Conservation (phyloP, 768 basidiomycete species). For the Suillus cothurnatus region DNA sequence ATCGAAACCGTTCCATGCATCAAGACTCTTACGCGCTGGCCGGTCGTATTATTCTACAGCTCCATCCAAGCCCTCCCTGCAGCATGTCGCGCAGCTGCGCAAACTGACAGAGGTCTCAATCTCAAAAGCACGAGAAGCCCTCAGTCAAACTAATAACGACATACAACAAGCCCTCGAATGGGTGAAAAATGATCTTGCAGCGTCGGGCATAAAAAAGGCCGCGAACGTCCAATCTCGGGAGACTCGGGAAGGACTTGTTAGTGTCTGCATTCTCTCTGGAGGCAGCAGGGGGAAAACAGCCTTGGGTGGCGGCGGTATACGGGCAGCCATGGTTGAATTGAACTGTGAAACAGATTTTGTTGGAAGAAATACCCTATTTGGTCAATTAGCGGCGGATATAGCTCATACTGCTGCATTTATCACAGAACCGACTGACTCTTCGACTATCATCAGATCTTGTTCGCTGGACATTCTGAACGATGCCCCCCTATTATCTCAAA, state of each 20-base stretch:
- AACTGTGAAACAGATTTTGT: conserved; percentile 99
- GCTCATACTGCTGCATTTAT: conserved; percentile 83
- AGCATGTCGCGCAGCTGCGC: conserved; percentile 85
- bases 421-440: conserved; percentile 44
- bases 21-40: not conserved
- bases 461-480: conserved; percentile 55
- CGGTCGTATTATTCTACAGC: conserved; percentile 51
- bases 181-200: conserved; percentile 73
- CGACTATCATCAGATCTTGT: conserved; percentile 47
- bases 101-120: conserved; percentile 82
- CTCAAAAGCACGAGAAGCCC: conserved; percentile 86
- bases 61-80: conserved; percentile 60
- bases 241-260: conserved; percentile 79
- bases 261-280: conserved; percentile 70
- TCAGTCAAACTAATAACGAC: conserved; percentile 72
- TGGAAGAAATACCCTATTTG: conserved; percentile 81
- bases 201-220: conserved; percentile 75
- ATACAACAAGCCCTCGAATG: conserved; percentile 74
- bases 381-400: conserved; percentile 73
- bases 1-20: conserved; percentile 5
- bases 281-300: conserved; percentile 47
- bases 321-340: conserved; percentile 88
- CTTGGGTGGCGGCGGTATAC: conserved; percentile 47
- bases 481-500: conserved; percentile 65
- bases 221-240: conserved; percentile 79